Evolutionary conservation across 73 alveolate species (phyloP).

Genomic region (Stentor coeruleus): DNA sequence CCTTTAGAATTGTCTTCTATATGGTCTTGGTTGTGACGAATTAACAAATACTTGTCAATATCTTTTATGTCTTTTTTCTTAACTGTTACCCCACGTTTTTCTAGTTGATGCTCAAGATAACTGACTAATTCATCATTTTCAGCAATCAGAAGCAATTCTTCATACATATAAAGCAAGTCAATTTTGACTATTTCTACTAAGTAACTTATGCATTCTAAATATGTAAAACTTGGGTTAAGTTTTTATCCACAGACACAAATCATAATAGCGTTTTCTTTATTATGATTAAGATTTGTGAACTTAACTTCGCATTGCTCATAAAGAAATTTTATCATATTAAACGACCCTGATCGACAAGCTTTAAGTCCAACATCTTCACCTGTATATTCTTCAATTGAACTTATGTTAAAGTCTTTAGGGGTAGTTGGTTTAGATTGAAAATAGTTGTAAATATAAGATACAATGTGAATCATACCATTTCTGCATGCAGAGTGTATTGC

Average conservation of each 20-base stretch:
- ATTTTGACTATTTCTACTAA: constrained; percentile 5
- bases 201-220: neutral
- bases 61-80: neutral
- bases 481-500: constrained; percentile 13
- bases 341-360: constrained; percentile 14
- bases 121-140: neutral
- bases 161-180: constrained; percentile 6
- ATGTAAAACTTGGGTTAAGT: neutral
- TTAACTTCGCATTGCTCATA: constrained; percentile 21
- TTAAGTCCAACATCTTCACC: constrained; percentile 25
- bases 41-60: too few species aligned
- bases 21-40: too few species aligned
- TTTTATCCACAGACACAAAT: constrained; percentile 4
- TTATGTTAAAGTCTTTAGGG: constrained; percentile 17
- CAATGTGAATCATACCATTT: neutral
- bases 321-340: constrained; percentile 7
- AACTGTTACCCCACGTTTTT: neutral
- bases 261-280: constrained; percentile 8
- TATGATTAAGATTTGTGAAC: neutral
- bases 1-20: too few species aligned
- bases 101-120: neutral
- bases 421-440: neutral
- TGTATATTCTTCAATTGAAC: neutral
- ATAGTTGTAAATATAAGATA: neutral
- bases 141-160: constrained; percentile 8